A percentile compares a stretch with the other conserved stretches of the same genome.
phyloP scores from a whole-genome alignment of 2,329 filamentous ascomycete genomes.

The Tolypocladium cylindrosporum region DNA sequence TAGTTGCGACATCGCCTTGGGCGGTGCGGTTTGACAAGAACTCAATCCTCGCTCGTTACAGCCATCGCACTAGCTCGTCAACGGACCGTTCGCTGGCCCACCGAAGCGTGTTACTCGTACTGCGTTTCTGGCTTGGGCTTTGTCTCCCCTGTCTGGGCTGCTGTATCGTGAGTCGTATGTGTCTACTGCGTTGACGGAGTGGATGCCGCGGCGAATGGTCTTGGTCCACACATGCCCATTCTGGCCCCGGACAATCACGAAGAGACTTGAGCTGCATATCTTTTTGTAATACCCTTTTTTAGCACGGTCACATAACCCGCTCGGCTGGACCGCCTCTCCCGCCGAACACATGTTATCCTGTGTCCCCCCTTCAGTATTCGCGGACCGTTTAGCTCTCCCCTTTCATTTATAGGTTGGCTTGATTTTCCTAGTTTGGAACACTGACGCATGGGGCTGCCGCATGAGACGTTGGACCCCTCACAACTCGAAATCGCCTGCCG shows the following conservation, averaged over 20 bases:
- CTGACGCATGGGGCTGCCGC: slow-evolving; percentile 10
- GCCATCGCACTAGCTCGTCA: neutral
- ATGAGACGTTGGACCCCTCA: slow-evolving; percentile 9
- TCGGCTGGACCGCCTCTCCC: neutral
- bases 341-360: neutral
- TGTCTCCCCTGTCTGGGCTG: neutral
- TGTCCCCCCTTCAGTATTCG: neutral
- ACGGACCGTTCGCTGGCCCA: neutral
- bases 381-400: slow-evolving; percentile 2
- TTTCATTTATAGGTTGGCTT: slow-evolving; percentile 2
- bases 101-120: neutral
- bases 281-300: neutral
- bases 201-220: neutral
- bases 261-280: neutral
- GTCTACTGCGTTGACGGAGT: neutral
- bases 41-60: slow-evolving; percentile 3
- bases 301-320: neutral
- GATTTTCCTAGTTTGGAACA: slow-evolving; percentile 4
- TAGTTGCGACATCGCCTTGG: slow-evolving; percentile 2
- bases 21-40: slow-evolving; percentile 1
- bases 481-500: slow-evolving; percentile 2
- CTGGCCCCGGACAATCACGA: neutral
- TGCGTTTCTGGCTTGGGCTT: neutral
- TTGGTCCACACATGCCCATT: neutral
- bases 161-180: neutral